phyloP scores from a whole-genome alignment of 2,329 filamentous ascomycete species.

The Diaporthe sp. region DNA sequence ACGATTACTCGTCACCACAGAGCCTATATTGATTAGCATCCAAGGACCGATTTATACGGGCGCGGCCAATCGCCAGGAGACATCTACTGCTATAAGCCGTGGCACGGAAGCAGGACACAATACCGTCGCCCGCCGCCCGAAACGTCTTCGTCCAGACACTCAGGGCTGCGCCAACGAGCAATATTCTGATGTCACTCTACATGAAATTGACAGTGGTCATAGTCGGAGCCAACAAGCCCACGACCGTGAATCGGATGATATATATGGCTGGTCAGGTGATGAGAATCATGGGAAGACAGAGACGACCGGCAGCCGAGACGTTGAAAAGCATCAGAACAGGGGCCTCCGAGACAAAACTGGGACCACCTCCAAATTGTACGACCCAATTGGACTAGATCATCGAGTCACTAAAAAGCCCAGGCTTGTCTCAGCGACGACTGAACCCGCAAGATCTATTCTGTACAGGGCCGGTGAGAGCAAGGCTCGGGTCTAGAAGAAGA shows the following conservation, averaged over 20 bases:
- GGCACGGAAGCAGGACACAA: neutral
- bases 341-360: neutral
- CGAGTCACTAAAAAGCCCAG: rapidly evolving
- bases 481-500: neutral
- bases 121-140: neutral
- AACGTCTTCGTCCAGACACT: neutral
- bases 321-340: neutral
- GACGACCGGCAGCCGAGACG: too few species aligned
- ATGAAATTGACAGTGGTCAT: neutral
- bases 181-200: neutral
- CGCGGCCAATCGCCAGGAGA: neutral
- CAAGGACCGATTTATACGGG: neutral
- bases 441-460: too few species aligned
- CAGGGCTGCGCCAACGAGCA: neutral
- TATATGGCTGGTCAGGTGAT: neutral
- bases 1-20: neutral
- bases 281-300: neutral
- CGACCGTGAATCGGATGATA: neutral
- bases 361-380: neutral
- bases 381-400: neutral
- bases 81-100: too few species aligned
- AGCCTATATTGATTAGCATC: neutral
- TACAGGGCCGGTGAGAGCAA: neutral
- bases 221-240: neutral
- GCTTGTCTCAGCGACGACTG: too few species aligned